Evolutionary conservation across 345 rosid species (phyloP), one percentile per base, ranked within the genome.

Genomic region (Bruguiera sexangula): DNA sequence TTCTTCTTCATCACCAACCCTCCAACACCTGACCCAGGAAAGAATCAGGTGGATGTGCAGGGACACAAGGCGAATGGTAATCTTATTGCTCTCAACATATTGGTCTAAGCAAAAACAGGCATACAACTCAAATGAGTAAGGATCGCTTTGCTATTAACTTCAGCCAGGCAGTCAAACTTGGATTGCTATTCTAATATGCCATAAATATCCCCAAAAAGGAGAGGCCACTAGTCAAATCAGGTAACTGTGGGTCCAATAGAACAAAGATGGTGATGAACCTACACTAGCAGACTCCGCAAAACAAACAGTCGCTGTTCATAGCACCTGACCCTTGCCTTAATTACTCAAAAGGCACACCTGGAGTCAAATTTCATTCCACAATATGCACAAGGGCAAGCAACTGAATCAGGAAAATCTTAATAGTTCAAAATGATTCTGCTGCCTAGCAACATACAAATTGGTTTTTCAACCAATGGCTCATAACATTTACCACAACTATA

Each of bases 11-110:
- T 43, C 50, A 9, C 5, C 19, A 43, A 11, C 2, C 50, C 50
- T 43, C 50, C 0, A 13, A 13, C 50, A 43, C 18, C 16, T 13
- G 4, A 3, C 37, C 9, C 37, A 0, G 9, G 37, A 34, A 34
- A 34, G 37, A 34, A 34, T 34, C 37, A 7, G 37, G 37, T 34
- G 9, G 37, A 8, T 34, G 37, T 34, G 10, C 50, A 3, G 13
- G 18, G 50, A 43, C 4, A 15, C 50, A 13, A 43, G 19, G 19
- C 16, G 5, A 13, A 43, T 43, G 50, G 15, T 15, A 43, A 3
- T 43, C 50, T 65, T 37, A 32, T 34, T 31, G 22, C 30, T 30
- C 59, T 67, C 21, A 24, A 71, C 53, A 53, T 6, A 58, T 62
- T 5, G 57, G 55, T 31, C 20, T 36, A 67, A 32, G 9, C 22